Conservation (phyloP, 805 yeast species). For the Metschnikowia lunata region DNA sequence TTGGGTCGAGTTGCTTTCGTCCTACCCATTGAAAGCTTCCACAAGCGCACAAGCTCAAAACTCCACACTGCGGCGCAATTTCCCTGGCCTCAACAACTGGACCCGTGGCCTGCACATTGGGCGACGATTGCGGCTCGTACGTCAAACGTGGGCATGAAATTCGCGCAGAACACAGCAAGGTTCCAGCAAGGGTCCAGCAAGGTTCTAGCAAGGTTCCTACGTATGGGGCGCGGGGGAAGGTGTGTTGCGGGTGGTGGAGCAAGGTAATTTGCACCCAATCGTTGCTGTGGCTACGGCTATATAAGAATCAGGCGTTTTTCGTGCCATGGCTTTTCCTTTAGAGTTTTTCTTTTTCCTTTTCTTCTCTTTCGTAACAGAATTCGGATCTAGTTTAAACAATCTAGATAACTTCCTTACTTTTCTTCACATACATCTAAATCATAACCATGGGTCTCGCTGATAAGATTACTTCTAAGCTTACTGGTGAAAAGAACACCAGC, state of each 20-base stretch:
- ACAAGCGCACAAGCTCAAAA: too few species aligned
- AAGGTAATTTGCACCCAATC: conserved; percentile 9
- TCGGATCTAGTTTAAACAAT: too few species aligned
- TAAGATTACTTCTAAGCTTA: conserved; percentile 28
- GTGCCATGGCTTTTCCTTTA: too few species aligned
- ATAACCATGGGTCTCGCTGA: conserved; percentile 35
- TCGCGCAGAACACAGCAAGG: conserved; percentile 4
- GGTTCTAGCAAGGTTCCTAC: conserved; percentile 3
- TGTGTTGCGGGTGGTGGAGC: not conserved
- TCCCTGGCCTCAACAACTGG: too few species aligned
- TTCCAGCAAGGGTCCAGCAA: conserved; percentile 7
- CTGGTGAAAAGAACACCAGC: conserved; percentile 24
- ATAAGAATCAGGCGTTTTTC: not conserved
- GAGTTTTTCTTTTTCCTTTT: too few species aligned
- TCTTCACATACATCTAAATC: too few species aligned
- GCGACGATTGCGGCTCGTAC: not conserved
- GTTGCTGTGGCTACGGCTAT: conserved; percentile 3
- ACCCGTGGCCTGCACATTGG: not conserved
- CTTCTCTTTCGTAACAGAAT: too few species aligned
- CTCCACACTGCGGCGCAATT: too few species aligned
- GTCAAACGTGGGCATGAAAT: not conserved
- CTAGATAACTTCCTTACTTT: too few species aligned
- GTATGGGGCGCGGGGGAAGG: too few species aligned
- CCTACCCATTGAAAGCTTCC: too few species aligned
- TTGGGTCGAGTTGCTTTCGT: too few species aligned